Evolutionary conservation across 1,284 basidiomycete genomes (phyloP), one percentile per base, ranked within the genome.

Genomic region (Cystobasidiaceae sp.): DNA sequence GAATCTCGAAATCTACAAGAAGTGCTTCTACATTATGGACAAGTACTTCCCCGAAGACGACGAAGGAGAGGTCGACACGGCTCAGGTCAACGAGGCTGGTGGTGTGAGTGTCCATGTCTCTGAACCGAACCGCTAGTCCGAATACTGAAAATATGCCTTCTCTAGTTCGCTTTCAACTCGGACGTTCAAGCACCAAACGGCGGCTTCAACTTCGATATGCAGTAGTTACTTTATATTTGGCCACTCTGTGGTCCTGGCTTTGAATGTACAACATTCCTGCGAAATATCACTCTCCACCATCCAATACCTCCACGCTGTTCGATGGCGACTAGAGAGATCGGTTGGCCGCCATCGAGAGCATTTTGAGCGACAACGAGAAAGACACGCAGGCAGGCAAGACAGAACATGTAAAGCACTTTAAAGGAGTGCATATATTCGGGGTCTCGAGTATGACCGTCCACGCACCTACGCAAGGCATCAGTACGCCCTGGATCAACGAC

Each of bases 1-100:
- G 81, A 99, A 97, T 80, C 80, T 97, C 78, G 94, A 98, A 75
- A 98, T 98, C 75, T 83, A 98, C 82, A 97, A 97, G 84, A 98
- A 98, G 82, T 94, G 93, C 68, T 98, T 96, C 85, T 94, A 93
- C 79, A 97, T 97, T 77, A 96, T 96, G 92, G 92, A 94, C 80
- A 93, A 76, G 71, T 57, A 62, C 49, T 55, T 60, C 57, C 78
- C 82, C 71, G 81, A 81, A 67, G 82, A 81, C 68, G 81, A 80
- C 69, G 80, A 79, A 74, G 86, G 88, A 50, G 88, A 85, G 49
- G 87, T 91, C 71, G 82, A 81, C 48, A 86, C 86, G 27, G 85
- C 92, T 5, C 84, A 84, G 60, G 90, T 97, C 48, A 92, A 97
- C 75, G 84, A 90, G 33, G 81, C 86, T 25, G 92, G 93, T 69